Conservation (phyloP, 306 rosid genomes). For the Abrus pulchellus region DNA sequence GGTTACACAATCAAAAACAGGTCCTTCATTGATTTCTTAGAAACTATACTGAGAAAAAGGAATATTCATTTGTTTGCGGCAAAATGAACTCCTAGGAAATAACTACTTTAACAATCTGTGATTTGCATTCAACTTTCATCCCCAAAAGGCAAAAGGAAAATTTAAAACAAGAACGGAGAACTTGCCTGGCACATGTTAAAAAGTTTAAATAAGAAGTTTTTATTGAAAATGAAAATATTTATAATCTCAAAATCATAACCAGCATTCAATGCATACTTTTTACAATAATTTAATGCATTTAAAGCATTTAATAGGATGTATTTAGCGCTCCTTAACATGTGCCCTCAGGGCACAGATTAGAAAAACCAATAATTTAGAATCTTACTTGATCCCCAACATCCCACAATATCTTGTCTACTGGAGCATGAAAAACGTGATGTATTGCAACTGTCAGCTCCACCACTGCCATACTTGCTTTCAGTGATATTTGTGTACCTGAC, state of each 20-base stretch:
- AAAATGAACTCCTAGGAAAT: constrained; percentile 31
- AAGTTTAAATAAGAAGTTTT: too few species aligned
- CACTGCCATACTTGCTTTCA: constrained; percentile 74
- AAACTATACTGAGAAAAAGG: constrained; percentile 20
- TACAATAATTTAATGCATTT: too few species aligned
- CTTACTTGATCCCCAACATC: constrained; percentile 92
- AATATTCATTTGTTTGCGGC: constrained; percentile 15
- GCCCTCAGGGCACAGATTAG: too few species aligned
- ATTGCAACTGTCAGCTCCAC: constrained; percentile 89
- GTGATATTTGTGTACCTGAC: constrained; percentile 54
- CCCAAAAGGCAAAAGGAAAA: background rate
- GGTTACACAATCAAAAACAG: background rate
- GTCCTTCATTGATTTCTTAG: constrained; percentile 28
- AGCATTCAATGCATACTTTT: too few species aligned
- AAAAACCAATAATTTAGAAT: constrained; percentile 23
- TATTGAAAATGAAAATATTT: too few species aligned
- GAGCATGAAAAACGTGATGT: constrained; percentile 93
- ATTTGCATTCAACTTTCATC: constrained; percentile 24
- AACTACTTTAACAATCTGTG: background rate
- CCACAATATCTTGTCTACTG: constrained; percentile 91
- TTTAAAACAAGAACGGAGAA: constrained; percentile 7
- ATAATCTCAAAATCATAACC: too few species aligned
- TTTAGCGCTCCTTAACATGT: too few species aligned
- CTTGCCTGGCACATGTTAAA: background rate
- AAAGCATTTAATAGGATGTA: too few species aligned